Percentiles rank a stretch among this genome's conserved stretches.
These are phyloP conservation scores for Parastagonospora nodorum DNA, from an alignment of 2,329 filamentous ascomycete species.

Conservation along the genomic window DNA sequence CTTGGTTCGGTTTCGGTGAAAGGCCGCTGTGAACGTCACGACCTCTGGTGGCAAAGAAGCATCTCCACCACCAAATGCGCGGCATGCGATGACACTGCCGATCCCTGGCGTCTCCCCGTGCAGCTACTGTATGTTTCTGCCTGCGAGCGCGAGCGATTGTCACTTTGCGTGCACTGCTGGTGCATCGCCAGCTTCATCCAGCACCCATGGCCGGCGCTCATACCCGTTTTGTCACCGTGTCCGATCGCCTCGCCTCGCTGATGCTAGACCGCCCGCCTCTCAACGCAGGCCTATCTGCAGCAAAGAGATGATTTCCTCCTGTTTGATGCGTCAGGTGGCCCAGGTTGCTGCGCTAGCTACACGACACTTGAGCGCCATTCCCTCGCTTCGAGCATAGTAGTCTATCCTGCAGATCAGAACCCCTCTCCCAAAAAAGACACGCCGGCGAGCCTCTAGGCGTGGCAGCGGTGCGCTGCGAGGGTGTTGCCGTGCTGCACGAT, in stretches of 20 bases:
- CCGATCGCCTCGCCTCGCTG: constrained; percentile 7
- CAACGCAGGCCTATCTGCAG: constrained; percentile 1
- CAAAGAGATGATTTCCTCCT: not conserved
- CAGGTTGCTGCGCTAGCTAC: constrained; percentile 7
- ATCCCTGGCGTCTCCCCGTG: not conserved
- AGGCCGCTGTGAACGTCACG: no score
- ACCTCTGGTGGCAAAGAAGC: no score
- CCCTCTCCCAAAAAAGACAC: constrained; percentile 2
- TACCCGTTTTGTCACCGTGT: constrained; percentile 7
- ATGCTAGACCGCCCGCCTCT: constrained; percentile 11
- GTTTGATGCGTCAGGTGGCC: constrained; percentile 10
- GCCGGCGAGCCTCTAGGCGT: constrained; percentile 10
- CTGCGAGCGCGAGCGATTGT: not conserved
- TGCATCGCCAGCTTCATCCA: constrained; percentile 4
- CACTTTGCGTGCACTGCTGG: not conserved
- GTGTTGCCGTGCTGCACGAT: constrained; percentile 29
- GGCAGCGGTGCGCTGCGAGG: constrained; percentile 15
- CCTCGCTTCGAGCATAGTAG: constrained; percentile 5
- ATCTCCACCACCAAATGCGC: not conserved
- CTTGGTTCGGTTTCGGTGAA: no score
- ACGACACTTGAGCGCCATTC: constrained; percentile 2
- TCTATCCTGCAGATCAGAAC: constrained; percentile 22
- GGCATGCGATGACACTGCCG: not conserved
- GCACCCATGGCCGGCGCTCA: constrained; percentile 6
- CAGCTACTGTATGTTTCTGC: no score